Conservation (phyloP, 345 rosid genomes). For the Euclidium syriacum region DNA sequence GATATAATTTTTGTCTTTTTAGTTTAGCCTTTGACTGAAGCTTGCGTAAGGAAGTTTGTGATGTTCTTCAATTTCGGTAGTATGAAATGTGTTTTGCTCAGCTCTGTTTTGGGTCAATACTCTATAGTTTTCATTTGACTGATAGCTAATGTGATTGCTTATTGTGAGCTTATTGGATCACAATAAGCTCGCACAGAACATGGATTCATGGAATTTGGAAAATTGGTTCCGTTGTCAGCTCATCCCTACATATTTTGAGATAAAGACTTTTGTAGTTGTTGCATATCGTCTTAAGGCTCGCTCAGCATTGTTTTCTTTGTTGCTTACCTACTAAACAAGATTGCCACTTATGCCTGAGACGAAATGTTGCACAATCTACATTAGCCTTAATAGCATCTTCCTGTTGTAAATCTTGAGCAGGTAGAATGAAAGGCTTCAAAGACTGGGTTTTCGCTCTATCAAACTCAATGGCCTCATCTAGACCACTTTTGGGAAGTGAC, state of each 20-base stretch:
- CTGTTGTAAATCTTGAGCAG: slow-evolving; percentile 4
- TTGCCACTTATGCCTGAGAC: background rate
- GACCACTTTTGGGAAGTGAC: slow-evolving; percentile 50
- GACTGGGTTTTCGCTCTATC: slow-evolving; percentile 68
- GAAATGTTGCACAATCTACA: background rate
- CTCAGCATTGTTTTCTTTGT: background rate
- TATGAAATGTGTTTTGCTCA: background rate
- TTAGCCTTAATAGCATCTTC: background rate
- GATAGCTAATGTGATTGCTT: background rate
- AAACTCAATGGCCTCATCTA: slow-evolving; percentile 54
- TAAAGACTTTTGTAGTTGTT: background rate
- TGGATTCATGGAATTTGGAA: background rate
- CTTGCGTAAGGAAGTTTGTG: background rate
- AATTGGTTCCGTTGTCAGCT: slow-evolving; percentile 4
- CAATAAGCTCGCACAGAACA: background rate
- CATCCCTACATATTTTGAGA: background rate
- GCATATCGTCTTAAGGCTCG: background rate
- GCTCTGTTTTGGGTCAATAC: background rate
- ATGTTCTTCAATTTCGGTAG: background rate
- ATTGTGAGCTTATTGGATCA: background rate
- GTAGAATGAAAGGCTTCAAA: slow-evolving; percentile 66
- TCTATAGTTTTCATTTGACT: background rate
- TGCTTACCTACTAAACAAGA: background rate
- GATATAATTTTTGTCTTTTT: background rate
- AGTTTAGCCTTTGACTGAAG: background rate